phyloP scores from a whole-genome alignment of 495 filamentous ascomycete genomes.

The Tuber indicum region DNA sequence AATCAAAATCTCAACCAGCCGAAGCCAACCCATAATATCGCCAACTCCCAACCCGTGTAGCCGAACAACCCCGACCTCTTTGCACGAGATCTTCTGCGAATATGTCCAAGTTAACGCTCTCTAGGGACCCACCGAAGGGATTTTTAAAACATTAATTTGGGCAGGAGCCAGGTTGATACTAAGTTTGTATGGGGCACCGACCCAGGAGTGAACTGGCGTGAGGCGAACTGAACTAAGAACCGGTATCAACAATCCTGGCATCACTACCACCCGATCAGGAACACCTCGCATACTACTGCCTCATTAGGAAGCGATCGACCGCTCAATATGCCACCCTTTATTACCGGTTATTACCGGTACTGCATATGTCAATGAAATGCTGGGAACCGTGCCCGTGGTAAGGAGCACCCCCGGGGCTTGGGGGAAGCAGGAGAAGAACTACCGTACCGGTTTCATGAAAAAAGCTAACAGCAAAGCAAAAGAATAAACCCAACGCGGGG shows the following conservation, averaged over 20 bases:
- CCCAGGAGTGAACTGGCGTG: too few species aligned
- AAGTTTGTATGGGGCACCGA: not conserved
- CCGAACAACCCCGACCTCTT: not conserved
- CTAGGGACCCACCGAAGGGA: not conserved
- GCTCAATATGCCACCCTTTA: too few species aligned
- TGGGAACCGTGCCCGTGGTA: too few species aligned
- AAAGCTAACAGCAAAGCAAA: not conserved
- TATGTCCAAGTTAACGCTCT: too few species aligned
- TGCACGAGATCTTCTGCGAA: not conserved
- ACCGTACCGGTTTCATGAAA: not conserved
- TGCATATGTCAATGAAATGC: too few species aligned
- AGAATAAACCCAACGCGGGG: constrained; percentile 9
- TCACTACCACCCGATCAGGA: not conserved
- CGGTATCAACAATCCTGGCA: not conserved
- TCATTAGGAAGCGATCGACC: not conserved
- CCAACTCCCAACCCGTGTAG: not conserved
- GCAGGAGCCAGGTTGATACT: not conserved
- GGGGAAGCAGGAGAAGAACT: not conserved
- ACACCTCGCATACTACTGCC: not conserved
- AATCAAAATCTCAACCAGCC: too few species aligned
- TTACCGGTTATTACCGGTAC: too few species aligned
- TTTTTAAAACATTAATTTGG: not conserved
- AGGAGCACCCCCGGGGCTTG: too few species aligned
- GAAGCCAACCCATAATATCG: not conserved
- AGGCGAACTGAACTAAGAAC: too few species aligned